Evolutionary conservation across 2,329 filamentous ascomycete genomes (phyloP).

Genomic region (Pseudocercospora vitis): DNA sequence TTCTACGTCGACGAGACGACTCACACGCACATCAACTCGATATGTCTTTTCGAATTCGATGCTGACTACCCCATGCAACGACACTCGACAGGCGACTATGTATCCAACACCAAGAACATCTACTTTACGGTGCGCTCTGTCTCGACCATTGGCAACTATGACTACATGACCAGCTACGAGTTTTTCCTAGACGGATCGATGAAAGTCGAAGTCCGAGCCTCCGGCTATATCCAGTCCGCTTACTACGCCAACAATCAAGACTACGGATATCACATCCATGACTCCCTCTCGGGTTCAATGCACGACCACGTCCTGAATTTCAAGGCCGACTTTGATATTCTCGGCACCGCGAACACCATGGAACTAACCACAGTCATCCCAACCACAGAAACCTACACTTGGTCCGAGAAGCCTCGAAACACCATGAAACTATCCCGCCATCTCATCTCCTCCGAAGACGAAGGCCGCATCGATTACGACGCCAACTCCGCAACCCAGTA

Average conservation of each 20-base stretch:
- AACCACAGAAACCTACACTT: conserved; percentile 45
- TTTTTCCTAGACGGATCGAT: conserved; percentile 56
- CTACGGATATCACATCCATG: conserved; percentile 54
- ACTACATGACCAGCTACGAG: conserved; percentile 50
- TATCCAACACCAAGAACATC: conserved; percentile 49
- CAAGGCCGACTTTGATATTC: conserved; percentile 57
- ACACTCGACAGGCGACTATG: conserved; percentile 46
- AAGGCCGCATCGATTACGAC: conserved; percentile 50
- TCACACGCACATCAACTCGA: conserved; percentile 49
- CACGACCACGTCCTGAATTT: conserved; percentile 59
- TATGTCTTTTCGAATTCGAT: conserved; percentile 58
- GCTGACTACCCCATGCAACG: conserved; percentile 53
- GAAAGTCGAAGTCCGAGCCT: conserved; percentile 52
- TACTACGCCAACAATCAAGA: conserved; percentile 49
- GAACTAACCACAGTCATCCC: conserved; percentile 37
- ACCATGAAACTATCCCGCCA: conserved; percentile 54
- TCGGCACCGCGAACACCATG: conserved; percentile 49
- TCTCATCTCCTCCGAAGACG: conserved; percentile 40
- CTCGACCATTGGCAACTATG: conserved; percentile 56
- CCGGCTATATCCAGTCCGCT: conserved; percentile 55
- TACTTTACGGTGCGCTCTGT: conserved; percentile 49
- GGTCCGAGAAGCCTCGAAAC: conserved; percentile 52
- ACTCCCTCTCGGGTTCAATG: conserved; percentile 51
- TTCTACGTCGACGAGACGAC: conserved; percentile 49
- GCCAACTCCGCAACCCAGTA: conserved; percentile 51